A percentile compares a stretch with the other conserved stretches of the same genome.
These are phyloP conservation scores for Astrocystis sublimbata DNA, from an alignment of 495 filamentous ascomycete genomes.

Conservation along the genomic window DNA sequence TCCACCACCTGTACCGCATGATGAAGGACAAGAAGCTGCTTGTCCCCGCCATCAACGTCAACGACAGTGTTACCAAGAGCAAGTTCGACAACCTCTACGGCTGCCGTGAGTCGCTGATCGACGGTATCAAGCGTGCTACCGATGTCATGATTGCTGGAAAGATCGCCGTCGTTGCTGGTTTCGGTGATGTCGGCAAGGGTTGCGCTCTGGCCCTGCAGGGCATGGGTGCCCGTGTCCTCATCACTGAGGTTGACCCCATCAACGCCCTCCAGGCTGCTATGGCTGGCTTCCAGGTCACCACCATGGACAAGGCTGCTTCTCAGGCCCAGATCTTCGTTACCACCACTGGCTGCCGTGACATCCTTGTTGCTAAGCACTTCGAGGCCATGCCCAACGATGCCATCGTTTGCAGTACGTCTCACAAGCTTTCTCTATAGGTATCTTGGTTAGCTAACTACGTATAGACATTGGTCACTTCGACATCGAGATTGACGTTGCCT, in stretches of 20 bases:
- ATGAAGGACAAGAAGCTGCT: slow-evolving; percentile 89
- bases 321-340: slow-evolving; percentile 98
- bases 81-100: slow-evolving; percentile 99
- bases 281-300: slow-evolving; percentile 92
- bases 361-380: slow-evolving; percentile 89
- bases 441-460: slow-evolving; percentile 17
- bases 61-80: slow-evolving; percentile 98
- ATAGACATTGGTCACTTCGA: slow-evolving; percentile 99
- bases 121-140: slow-evolving; percentile 99
- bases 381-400: slow-evolving; percentile 97
- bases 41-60: slow-evolving; percentile 97
- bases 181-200: slow-evolving; percentile 99
- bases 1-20: slow-evolving; percentile 99
- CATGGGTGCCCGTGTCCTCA: slow-evolving; percentile 95
- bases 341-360: slow-evolving; percentile 98
- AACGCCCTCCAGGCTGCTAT: slow-evolving; percentile 99
- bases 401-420: slow-evolving; percentile 91
- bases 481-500: slow-evolving; percentile 99
- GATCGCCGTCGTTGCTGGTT: slow-evolving; percentile 95
- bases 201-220: slow-evolving; percentile 92
- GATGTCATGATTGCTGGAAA: slow-evolving; percentile 99
- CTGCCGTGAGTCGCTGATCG: slow-evolving; percentile 96
- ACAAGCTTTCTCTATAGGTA: background rate
- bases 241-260: slow-evolving; percentile 99
- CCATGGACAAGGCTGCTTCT: slow-evolving; percentile 93